A percentile compares a stretch with the other conserved stretches of the same genome.
Conservation (phyloP, 2,329 filamentous ascomycete genomes). For the Fusarium cyanostomum region DNA sequence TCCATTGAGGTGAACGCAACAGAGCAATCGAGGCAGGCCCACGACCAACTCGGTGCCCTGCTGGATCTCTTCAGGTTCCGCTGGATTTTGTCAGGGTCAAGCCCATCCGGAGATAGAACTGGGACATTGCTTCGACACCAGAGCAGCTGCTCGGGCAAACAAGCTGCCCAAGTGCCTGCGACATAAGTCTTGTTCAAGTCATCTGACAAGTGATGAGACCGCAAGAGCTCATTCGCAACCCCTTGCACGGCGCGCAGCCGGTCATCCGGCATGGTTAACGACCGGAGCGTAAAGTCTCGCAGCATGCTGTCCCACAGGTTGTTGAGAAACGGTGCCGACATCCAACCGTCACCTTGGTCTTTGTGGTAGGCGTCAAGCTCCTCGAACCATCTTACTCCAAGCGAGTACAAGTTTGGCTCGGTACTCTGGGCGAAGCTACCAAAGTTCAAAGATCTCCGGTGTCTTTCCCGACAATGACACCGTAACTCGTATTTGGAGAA, state of each 20-base stretch:
- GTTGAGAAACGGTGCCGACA: neutral
- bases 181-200: neutral
- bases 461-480: neutral
- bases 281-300: neutral
- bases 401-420: neutral
- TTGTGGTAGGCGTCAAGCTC: neutral
- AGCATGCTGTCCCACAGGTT: conserved; percentile 1
- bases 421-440: too few relatives aligned
- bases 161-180: neutral
- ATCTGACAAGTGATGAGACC: neutral
- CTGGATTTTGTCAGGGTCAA: neutral
- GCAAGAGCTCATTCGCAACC: neutral
- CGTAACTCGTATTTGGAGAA: neutral
- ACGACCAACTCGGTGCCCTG: neutral
- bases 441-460: neutral
- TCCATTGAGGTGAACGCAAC: neutral
- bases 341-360: neutral
- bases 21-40: neutral
- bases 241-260: neutral
- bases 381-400: neutral
- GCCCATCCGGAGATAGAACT: neutral
- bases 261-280: conserved; percentile 1
- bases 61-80: neutral
- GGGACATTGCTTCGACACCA: neutral
- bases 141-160: neutral